Base-by-base conservation (phyloP, 108 stramenopile genomes). In the Nitzschia palea region DNA sequence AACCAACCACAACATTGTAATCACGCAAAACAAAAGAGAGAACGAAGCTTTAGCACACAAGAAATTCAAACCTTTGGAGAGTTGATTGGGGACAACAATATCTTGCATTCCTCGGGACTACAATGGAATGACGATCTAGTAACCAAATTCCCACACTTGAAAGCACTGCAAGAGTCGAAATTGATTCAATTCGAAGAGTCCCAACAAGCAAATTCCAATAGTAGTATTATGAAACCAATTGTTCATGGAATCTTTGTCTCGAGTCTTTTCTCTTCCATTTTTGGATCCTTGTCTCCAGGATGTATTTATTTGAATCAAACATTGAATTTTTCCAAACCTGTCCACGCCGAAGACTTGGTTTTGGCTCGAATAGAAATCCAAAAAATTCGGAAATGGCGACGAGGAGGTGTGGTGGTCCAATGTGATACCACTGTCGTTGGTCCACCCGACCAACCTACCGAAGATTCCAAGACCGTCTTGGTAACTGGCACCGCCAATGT, bases 241-340 rank as follows among this genome's bases (percentile, higher is more conserved):
- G 87, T 89, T 9, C 92, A 90, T 61, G 92, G 92, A 2, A 90
- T 90, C 45, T 62, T 93, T 50, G 70, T 86, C 18, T 73, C 92
- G 6, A 87, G 84, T 5, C n/a, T 90, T 18, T 90, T 93, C 73
- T 88, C 86, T 14, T 77, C 74, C n/a, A 88, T 93, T 23, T 93
- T 90, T 68, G 92, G 85, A 15, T 83, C 74, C n/a, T 62, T 90
- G 3, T 57, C 83, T 33, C 92, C 92, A n/a, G 87, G 89, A 8
- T 71, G 86, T 27, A 80, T 90, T 0, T 94, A 94, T 63, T 56
- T 84, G 57, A 76, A 61, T 40, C 92, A 94, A 67, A 62, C 76
- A 29, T 57, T 94, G 5, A 61, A 81, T 45, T 94, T 90, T 78
- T 44, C 43, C 4, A 17, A 69, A 30, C 80, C 87, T 14, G 82